These are phyloP conservation scores for Plasmopara halstedii DNA, from an alignment of 352 stramenopile species.

Conservation along the genomic window DNA sequence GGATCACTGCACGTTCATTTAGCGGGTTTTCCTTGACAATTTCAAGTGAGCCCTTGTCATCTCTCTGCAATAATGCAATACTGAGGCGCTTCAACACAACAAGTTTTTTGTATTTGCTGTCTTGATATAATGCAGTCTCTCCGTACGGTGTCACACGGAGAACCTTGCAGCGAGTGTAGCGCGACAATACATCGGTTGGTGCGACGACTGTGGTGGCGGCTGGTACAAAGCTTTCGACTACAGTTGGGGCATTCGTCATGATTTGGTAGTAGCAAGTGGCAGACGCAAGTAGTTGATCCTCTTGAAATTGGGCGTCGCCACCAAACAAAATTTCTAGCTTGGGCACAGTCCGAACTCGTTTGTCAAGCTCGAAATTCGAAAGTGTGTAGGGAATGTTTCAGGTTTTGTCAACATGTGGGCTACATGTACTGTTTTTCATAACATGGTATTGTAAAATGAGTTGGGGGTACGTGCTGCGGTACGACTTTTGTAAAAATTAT, in stretches of 20 bases:
- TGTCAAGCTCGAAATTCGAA: no score
- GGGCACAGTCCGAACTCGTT: no score
- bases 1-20: constrained; percentile 44
- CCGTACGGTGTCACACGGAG: constrained; percentile 50
- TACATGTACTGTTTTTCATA: no score
- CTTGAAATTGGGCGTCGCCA: no score
- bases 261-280: no score
- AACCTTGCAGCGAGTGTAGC: constrained; percentile 33
- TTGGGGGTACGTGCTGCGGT: no score
- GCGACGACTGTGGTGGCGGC: neutral
- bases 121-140: constrained; percentile 44
- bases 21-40: constrained; percentile 40
- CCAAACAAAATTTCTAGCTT: no score
- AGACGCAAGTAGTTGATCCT: neutral
- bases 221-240: neutral
- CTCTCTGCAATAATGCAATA: constrained; percentile 31
- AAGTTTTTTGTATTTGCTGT: constrained; percentile 29
- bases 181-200: constrained; percentile 12
- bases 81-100: constrained; percentile 53
- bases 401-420: no score
- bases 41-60: constrained; percentile 9
- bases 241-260: neutral
- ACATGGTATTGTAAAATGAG: no score
- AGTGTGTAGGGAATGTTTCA: no score
- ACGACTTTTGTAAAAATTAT: no score